Percentiles rank a stretch among this genome's conserved stretches.
phyloP scores from a whole-genome alignment of 192 early-diverging fungal genomes.

The Kickxella alabastrina region DNA sequence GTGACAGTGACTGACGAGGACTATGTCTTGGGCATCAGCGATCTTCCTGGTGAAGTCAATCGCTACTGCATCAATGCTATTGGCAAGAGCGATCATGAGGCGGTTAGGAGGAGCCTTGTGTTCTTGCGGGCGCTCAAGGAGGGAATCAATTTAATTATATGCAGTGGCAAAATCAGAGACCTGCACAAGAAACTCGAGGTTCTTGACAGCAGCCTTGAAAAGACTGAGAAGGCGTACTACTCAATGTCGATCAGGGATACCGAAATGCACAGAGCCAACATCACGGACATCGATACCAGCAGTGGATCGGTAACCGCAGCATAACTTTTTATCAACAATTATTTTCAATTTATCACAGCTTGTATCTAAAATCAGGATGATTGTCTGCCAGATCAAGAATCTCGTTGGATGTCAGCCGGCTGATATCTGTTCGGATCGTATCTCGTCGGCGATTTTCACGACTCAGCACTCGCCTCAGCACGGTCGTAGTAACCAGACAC shows the following conservation, averaged over 20 bases:
- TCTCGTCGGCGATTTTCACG: conserved; percentile 35
- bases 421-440: conserved; percentile 4
- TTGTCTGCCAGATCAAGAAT: conserved; percentile 39
- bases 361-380: conserved; percentile 48
- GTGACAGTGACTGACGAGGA: conserved; percentile 39
- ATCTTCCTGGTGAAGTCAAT: conserved; percentile 60
- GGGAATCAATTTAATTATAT: conserved; percentile 26
- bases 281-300: not conserved
- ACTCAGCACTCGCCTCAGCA: conserved; percentile 12
- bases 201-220: conserved; percentile 45
- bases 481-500: conserved; percentile 13
- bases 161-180: conserved; percentile 10
- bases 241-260: conserved; percentile 40
- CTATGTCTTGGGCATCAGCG: conserved; percentile 56
- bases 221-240: conserved; percentile 44
- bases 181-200: conserved; percentile 38
- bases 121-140: conserved; percentile 49
- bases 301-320: not conserved
- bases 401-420: conserved; percentile 13
- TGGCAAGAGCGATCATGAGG: conserved; percentile 44
- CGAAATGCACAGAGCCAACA: conserved; percentile 10
- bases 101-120: conserved; percentile 31
- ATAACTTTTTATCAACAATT: too few relatives aligned
- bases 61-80: conserved; percentile 57
- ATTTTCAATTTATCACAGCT: conserved; percentile 18